Base-by-base conservation (phyloP, 164 flowering plant species). In the Berberis vulgaris region DNA sequence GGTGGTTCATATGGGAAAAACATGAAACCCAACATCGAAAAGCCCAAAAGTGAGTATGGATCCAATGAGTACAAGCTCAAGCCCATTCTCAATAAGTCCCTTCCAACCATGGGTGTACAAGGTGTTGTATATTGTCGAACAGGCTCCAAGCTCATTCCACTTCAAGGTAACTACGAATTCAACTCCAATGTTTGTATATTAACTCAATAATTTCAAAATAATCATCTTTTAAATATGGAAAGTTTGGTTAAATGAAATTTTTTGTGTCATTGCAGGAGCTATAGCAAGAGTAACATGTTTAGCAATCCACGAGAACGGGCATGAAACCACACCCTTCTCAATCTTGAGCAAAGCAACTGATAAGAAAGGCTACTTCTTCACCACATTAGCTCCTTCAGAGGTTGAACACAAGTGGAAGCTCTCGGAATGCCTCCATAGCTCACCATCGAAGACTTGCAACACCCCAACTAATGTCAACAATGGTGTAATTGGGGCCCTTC, bases 281-380 rank as follows among this genome's bases (percentile, higher is more conserved):
- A 68, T 76, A 62, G 76, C 78, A 8, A 74, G 79, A 66, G 69
- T 83, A 60, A 73, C 74, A 63, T 81, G 84, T 64, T 47, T 68
- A 6, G 65, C 64, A 3, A 61, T 46, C 7, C 68, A 79, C 12
- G 64, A 77, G 45, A 7, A 72, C 46, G 78, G 82, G 38, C 66
- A 69, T 12, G 72, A 71, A 41, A 12, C 71, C 40, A 67, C 74
- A 43, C 71, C 76, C 0, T 63, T 73, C 61, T 67, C 82, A 1
- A 12, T 76, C 13, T 46, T 76, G 62, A 79, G 80, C 60, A 58
- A 47, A 0, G 67, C 66, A 53, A 73, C 80, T 1, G 80, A 83
- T 56, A 61, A 56, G 1, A 79, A 79, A 54, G 83, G 84, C 40
- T 76, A 76, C 64, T 83, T 74, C 71, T 69, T 76, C 1, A 74